Conservation (phyloP, 2,329 filamentous ascomycete species). For the Gaeumannomyces sp. region DNA sequence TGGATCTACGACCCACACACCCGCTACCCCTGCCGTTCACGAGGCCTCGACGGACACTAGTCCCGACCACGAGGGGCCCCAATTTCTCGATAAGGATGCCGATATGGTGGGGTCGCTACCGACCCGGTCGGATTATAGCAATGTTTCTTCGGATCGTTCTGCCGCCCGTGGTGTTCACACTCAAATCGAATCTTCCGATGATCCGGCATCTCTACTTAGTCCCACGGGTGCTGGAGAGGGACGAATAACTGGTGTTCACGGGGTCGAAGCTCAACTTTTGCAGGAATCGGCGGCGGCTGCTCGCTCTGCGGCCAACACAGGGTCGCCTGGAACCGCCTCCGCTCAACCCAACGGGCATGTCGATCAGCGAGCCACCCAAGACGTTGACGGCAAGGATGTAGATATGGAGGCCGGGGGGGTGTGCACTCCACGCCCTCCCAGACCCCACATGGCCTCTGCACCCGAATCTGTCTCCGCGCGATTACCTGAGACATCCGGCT, state of each 20-base stretch:
- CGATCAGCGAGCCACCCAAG: neutral
- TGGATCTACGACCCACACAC: constrained; percentile 65
- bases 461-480: neutral
- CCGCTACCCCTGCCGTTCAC: constrained; percentile 63
- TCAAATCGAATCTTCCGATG: neutral
- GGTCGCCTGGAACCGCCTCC: too few species aligned
- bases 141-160: neutral
- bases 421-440: neutral
- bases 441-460: neutral
- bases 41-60: constrained; percentile 69
- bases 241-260: constrained; percentile 19
- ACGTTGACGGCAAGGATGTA: neutral
- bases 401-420: neutral
- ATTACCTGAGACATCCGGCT: neutral
- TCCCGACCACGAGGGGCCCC: constrained; percentile 60
- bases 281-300: constrained; percentile 32
- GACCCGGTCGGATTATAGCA: neutral
- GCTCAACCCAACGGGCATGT: neutral
- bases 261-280: constrained; percentile 38
- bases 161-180: too few species aligned
- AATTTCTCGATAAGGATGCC: constrained; percentile 42
- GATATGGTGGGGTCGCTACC: constrained; percentile 25
- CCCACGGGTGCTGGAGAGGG: neutral
- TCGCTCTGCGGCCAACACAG: neutral
- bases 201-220: neutral